Evolutionary conservation across 179 eudicot species (phyloP).

Genomic region (Beta lomatogona): DNA sequence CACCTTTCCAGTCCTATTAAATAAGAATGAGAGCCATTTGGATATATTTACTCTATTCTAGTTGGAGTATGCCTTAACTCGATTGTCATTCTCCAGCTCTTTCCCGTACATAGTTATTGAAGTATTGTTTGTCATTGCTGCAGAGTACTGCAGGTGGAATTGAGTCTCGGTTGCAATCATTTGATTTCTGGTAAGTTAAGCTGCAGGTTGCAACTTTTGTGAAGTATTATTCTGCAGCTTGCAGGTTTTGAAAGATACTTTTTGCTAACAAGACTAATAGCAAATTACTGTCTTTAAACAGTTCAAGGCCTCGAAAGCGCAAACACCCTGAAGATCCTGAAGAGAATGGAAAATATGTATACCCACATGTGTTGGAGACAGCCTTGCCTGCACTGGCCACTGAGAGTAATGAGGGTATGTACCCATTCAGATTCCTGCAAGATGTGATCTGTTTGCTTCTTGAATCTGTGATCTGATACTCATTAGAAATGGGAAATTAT

Average conservation of each 20-base stretch:
- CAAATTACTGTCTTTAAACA: conserved; percentile 34
- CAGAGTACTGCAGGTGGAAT: conserved; percentile 68
- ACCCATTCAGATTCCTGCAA: conserved; percentile 2
- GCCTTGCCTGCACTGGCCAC: conserved; percentile 38
- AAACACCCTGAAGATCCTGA: conserved; percentile 49
- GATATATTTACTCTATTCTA: not conserved
- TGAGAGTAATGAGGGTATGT: conserved; percentile 52
- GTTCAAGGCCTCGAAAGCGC: conserved; percentile 75
- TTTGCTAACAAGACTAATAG: conserved; percentile 23
- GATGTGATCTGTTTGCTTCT: not conserved
- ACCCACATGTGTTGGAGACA: conserved; percentile 60
- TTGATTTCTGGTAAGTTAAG: conserved; percentile 62
- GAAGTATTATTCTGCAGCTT: conserved; percentile 11
- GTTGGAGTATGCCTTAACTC: not conserved
- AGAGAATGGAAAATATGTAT: conserved; percentile 65
- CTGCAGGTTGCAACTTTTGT: conserved; percentile 7
- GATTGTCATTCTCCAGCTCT: not conserved
- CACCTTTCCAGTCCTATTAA: not conserved
- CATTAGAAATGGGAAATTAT: no score
- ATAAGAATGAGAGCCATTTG: not conserved
- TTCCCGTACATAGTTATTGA: not conserved
- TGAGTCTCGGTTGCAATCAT: conserved; percentile 66
- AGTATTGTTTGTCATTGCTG: conserved; percentile 15
- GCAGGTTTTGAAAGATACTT: conserved; percentile 7
- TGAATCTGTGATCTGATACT: not conserved